Base-by-base conservation (phyloP, 106 monocot genomes). In the Vanilla planifolia region DNA sequence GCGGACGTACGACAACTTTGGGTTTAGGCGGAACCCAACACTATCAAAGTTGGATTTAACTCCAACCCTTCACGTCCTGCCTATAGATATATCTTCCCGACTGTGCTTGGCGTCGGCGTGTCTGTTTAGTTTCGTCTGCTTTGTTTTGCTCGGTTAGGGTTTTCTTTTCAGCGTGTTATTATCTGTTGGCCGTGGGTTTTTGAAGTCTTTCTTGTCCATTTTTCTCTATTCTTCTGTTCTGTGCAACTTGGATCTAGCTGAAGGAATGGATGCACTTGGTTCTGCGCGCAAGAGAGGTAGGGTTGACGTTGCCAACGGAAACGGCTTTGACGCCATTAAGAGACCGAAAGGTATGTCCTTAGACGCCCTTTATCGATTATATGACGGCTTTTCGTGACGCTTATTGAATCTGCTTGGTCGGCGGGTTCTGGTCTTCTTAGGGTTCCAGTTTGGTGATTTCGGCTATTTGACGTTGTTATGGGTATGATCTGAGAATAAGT, bases 221-320 rank as follows among this genome's bases (percentile, higher is more conserved):
- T 22, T 21, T 26, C 1, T 5, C 15, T 4, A 14, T 45, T 48
- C 51, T 14, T 39, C 22, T 16, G 36, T 51, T 10, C 5, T 24
- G 14, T 10, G 35, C 21, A 8, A 0, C 23, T 48, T 33, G 23
- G 33, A 34, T 64, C 51, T 27, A 30, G 39, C 10, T 22, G 32
- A 13, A 14, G 5, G 15, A 16, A 59, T 61, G 71, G 50, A 32
- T 14, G 26, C 59, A 8, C 43, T 70, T 40, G 42, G 51, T 1
- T 58, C 15, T 26, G 33, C 68, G 14, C 43, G 68, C 21, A 70
- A 70, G 52, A 70, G 70, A 40, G 62, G 70, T 19, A 61, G 70
- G 62, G 51, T 51, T 3, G 50, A 62, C 39, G 61, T 19, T 5
- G 52, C 70, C 52, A 62, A 61, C 33, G 61, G 61, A 16, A 70